These are phyloP conservation scores for Prunus campanulata DNA, from an alignment of 306 rosid genomes.

Conservation along the genomic window DNA sequence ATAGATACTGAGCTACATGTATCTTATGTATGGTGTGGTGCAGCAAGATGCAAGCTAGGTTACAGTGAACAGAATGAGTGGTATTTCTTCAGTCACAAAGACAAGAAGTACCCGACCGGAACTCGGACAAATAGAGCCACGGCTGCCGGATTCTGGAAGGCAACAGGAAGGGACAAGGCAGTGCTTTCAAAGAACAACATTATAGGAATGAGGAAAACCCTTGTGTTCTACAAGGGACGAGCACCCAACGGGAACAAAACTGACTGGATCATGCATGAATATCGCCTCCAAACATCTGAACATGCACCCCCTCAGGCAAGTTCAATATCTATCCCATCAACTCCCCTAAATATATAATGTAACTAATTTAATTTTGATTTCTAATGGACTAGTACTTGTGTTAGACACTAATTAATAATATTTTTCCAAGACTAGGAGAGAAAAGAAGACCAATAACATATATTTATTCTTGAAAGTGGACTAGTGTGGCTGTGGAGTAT, in stretches of 20 bases:
- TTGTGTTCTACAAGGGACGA: constrained; percentile 87
- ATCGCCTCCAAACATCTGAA: constrained; percentile 79
- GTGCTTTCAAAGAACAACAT: constrained; percentile 66
- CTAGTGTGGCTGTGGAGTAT: too few species aligned
- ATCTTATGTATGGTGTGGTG: background rate
- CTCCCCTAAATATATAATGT: too few species aligned
- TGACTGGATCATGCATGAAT: constrained; percentile 97
- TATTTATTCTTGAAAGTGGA: too few species aligned
- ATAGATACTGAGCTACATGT: background rate
- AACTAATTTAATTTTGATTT: too few species aligned
- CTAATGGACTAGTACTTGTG: too few species aligned
- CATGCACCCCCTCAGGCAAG: constrained; percentile 74
- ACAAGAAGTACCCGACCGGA: constrained; percentile 89
- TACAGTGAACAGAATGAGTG: constrained; percentile 81
- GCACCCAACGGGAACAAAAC: constrained; percentile 87
- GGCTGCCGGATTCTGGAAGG: constrained; percentile 92
- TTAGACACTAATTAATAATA: too few species aligned
- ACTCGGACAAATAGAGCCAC: constrained; percentile 88
- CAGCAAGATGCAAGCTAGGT: constrained; percentile 72
- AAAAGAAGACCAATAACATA: too few species aligned
- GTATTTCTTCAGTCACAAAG: constrained; percentile 93
- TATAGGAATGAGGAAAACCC: constrained; percentile 92
- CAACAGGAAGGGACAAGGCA: constrained; percentile 93
- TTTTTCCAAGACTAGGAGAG: too few species aligned
- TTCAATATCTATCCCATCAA: background rate